These are phyloP conservation scores for Cutaneotrichosporon cavernicola DNA, from an alignment of 1,284 basidiomycete species.

Conservation along the genomic window DNA sequence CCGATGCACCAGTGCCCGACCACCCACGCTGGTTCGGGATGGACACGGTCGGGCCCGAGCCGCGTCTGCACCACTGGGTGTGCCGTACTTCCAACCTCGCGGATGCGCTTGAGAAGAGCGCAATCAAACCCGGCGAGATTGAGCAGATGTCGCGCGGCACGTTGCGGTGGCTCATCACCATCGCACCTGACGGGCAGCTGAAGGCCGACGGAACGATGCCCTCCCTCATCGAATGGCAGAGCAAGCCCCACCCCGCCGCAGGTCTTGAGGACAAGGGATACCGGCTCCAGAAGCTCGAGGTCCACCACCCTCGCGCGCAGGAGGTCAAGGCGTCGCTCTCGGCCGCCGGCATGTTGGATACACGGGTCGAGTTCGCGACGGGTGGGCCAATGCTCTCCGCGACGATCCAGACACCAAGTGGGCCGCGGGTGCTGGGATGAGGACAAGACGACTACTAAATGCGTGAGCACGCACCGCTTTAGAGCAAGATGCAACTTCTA, in stretches of 20 bases:
- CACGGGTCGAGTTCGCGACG: not conserved
- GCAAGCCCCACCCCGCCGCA: conserved; percentile 8
- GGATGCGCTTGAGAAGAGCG: not conserved
- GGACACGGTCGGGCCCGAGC: not conserved
- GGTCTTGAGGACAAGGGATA: conserved; percentile 10
- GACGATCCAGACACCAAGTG: conserved; percentile 11
- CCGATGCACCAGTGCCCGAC: not conserved
- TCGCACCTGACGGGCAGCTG: conserved; percentile 13
- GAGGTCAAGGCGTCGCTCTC: not conserved
- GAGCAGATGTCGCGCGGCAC: conserved; percentile 11
- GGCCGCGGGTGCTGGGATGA: conserved; percentile 8
- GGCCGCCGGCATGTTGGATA: conserved; percentile 5
- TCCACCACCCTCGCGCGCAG: not conserved
- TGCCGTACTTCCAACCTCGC: conserved; percentile 9
- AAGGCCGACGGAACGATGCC: conserved; percentile 13
- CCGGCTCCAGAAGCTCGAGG: conserved; percentile 7
- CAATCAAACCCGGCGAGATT: conserved; percentile 12
- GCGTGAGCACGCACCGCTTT: too few species aligned
- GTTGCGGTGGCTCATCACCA: conserved; percentile 17
- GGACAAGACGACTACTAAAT: not conserved
- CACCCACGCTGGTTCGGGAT: conserved; percentile 14
- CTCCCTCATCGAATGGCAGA: conserved; percentile 14
- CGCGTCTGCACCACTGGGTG: conserved; percentile 13
- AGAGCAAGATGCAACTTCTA: too few species aligned
- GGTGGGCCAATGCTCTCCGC: not conserved